These are phyloP conservation scores for Zychaea mexicana DNA, from an alignment of 371 early-diverging fungal species.

Conservation along the genomic window DNA sequence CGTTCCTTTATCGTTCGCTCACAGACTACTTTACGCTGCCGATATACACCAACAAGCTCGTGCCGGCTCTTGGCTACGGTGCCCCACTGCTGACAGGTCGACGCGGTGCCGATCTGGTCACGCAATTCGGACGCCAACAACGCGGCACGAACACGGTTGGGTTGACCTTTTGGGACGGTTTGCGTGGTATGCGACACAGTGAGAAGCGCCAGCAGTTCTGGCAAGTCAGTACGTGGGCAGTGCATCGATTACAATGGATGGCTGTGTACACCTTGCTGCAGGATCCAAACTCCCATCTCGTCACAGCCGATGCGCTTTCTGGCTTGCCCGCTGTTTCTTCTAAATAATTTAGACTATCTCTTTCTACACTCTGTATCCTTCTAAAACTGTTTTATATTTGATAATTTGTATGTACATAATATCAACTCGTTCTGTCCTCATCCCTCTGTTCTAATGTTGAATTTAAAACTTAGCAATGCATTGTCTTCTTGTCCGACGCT, in stretches of 20 bases:
- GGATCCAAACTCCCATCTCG: conserved; percentile 35
- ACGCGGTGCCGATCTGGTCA: background rate
- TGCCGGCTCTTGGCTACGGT: conserved; percentile 20
- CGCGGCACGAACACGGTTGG: background rate
- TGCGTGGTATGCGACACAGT: background rate
- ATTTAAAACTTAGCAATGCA: too few relatives aligned
- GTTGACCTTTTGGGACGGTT: conserved; percentile 5
- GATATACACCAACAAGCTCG: conserved; percentile 36
- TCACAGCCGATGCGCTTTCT: conserved; percentile 16
- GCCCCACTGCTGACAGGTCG: conserved; percentile 25
- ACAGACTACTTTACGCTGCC: conserved; percentile 40
- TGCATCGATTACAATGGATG: conserved; percentile 40
- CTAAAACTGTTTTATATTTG: too few relatives aligned
- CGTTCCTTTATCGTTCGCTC: conserved; percentile 43
- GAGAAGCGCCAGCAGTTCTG: background rate
- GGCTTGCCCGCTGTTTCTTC: too few relatives aligned
- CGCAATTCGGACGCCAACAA: background rate
- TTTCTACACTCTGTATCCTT: too few relatives aligned
- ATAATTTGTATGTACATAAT: too few relatives aligned
- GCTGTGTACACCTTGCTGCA: conserved; percentile 40
- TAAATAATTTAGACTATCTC: too few relatives aligned
- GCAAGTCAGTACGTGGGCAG: conserved; percentile 2
- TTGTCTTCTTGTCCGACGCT: too few relatives aligned
- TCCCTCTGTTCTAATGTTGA: too few relatives aligned
- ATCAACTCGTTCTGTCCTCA: too few relatives aligned